Evolutionary conservation across 345 rosid genomes (phyloP).

Genomic region (Camelina laxa): DNA sequence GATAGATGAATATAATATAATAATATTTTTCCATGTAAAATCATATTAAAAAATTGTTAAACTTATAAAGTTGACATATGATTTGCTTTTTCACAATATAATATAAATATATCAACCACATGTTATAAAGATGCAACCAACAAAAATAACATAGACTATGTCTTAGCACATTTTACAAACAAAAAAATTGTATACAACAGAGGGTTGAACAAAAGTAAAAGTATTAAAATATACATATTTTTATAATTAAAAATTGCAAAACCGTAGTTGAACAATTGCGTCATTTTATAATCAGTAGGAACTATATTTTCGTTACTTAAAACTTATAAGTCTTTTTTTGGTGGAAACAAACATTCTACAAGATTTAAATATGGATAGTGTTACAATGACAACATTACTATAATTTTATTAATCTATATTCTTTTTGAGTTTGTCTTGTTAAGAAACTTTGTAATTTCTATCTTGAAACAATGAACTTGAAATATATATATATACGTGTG

Average conservation of each 20-base stretch:
- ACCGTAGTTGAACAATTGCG: neutral
- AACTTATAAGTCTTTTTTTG: neutral
- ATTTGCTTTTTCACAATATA: neutral
- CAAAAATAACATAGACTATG: slow-evolving; percentile 13
- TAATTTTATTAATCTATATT: neutral
- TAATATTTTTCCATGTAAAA: too few species aligned
- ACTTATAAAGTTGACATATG: too few species aligned
- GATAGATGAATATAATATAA: too few species aligned
- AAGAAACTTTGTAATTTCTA: neutral
- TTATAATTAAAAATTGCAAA: neutral
- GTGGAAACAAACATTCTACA: neutral
- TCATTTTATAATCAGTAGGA: neutral
- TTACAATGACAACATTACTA: neutral
- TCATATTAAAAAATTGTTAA: too few species aligned
- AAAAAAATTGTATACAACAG: neutral
- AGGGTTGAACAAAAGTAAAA: neutral
- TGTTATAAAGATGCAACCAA: slow-evolving; percentile 1
- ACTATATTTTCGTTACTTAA: neutral
- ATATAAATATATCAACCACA: too few species aligned
- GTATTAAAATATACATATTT: neutral
- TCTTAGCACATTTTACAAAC: neutral
- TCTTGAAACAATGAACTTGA: neutral
- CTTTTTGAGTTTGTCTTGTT: neutral
- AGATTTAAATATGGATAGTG: neutral
- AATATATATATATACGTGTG: neutral